Conservation (phyloP, 306 rosid genomes). For the Casuarina glauca region DNA sequence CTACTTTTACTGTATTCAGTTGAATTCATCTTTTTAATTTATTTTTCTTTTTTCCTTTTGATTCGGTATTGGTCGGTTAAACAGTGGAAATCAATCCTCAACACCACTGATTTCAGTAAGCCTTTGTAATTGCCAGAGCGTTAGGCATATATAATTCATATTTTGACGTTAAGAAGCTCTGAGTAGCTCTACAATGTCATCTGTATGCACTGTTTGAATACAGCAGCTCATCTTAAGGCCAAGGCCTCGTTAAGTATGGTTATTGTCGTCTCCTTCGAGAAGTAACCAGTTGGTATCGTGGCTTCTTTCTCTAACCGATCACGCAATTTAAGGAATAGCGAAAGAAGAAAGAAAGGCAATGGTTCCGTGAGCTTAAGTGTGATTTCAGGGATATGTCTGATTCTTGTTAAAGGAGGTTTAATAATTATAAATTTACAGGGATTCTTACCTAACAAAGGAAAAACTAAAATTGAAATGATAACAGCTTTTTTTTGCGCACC, state of each 20-base stretch:
- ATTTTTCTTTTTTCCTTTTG: no score
- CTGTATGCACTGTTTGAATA: background rate
- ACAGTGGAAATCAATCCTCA: background rate
- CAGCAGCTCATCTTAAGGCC: background rate
- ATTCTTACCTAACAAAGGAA: background rate
- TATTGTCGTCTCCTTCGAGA: background rate
- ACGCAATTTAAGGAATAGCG: background rate
- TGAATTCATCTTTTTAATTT: background rate
- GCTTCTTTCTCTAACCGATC: background rate
- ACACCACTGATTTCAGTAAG: no score
- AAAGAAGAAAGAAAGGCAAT: background rate
- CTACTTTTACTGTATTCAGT: background rate
- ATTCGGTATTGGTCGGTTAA: background rate
- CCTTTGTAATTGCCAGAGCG: background rate
- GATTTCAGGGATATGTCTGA: background rate
- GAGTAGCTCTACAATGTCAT: background rate
- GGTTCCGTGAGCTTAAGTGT: background rate
- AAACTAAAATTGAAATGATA: background rate
- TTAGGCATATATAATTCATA: background rate
- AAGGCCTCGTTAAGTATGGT: background rate
- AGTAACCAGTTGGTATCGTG: background rate
- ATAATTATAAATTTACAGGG: background rate
- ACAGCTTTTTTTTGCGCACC: background rate
- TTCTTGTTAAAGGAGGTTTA: background rate
- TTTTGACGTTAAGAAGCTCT: background rate